phyloP scores from a whole-genome alignment of 2,329 filamentous ascomycete genomes.

The Zelopaecilomyces penicillatus region DNA sequence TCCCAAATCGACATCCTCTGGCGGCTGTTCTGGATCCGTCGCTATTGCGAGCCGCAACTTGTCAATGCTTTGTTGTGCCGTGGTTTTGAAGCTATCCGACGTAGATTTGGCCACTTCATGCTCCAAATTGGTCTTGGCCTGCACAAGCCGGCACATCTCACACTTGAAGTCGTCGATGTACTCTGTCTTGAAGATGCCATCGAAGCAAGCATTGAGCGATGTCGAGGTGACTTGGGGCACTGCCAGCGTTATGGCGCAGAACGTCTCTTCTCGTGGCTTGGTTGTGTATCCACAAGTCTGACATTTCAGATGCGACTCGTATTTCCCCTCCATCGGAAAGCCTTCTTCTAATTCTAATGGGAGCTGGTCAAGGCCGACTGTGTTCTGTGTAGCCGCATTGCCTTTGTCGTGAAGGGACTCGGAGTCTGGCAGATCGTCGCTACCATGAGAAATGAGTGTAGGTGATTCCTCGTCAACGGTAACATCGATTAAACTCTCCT shows the following conservation, averaged over 20 bases:
- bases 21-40: slow-evolving; percentile 71
- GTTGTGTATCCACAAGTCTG: slow-evolving; percentile 84
- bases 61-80: slow-evolving; percentile 49
- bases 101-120: slow-evolving; percentile 48
- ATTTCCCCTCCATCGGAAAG: slow-evolving; percentile 85
- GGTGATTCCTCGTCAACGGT: background rate
- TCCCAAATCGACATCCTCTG: slow-evolving; percentile 65
- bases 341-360: slow-evolving; percentile 51
- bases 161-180: slow-evolving; percentile 96
- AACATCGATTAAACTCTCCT: slow-evolving; percentile 12
- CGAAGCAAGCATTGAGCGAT: slow-evolving; percentile 79
- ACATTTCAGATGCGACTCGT: slow-evolving; percentile 94
- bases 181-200: slow-evolving; percentile 89
- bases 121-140: slow-evolving; percentile 60
- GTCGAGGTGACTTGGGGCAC: slow-evolving; percentile 79
- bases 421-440: background rate
- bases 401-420: too few species aligned
- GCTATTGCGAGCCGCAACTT: slow-evolving; percentile 62
- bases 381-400: slow-evolving; percentile 8
- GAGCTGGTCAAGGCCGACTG: slow-evolving; percentile 13
- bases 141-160: slow-evolving; percentile 80
- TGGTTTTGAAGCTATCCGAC: slow-evolving; percentile 42
- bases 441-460: slow-evolving; percentile 5
- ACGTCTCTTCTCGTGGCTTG: slow-evolving; percentile 71
- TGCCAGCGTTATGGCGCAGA: slow-evolving; percentile 85